Base-by-base conservation (phyloP, 2,329 filamentous ascomycete genomes). In the Aspergillus quadricinctus region DNA sequence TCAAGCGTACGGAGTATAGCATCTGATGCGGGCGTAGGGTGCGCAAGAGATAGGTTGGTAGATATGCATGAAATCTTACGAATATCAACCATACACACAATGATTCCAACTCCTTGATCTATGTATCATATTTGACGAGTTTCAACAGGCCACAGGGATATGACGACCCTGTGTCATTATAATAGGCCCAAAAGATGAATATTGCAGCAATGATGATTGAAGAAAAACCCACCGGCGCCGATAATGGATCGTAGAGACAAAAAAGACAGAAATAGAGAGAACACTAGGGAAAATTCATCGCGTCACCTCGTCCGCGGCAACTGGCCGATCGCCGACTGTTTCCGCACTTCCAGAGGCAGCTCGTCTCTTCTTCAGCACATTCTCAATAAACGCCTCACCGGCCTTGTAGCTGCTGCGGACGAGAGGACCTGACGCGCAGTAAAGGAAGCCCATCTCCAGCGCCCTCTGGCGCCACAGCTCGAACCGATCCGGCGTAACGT, bases 331-430 rank as follows among this genome's bases (percentile, higher is more conserved):
- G 25, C 60, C 58, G 19, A 66, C 65, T 25, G 64, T 62, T 35
- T 69, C 69, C 3, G 66, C 61, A 29, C 64, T 60, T 21, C 64
- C 66, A 50, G 67, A 64, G 21, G 63, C 66, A 21, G 64, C 61
- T 27, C 71, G 69, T 57, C 91, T 81, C 84, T 96, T 96, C 76
- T 90, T 89, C 58, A 99, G 78, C 21, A 99, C 93, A 67, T 99
- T 99, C 81, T 99, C 94, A 65, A 99, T 99, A 72, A 99, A 99
- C 1, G 92, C 91, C 79, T 99, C 94, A 40, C 94, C 94, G 2
- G 94, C 94, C 80, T 99, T 99, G 79, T 99, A 99, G 49, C 90
- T 95, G 64, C 92, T 96, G 58, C 94, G 84, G 25, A 99, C 93
- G 49, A 99, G 79, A 1, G 94, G 94, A 0, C 94, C 94, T 56